A percentile compares a stretch with the other conserved stretches of the same genome.
These are phyloP conservation scores for Aquilaria agallochum DNA, from an alignment of 441 rosid species.

Conservation along the genomic window DNA sequence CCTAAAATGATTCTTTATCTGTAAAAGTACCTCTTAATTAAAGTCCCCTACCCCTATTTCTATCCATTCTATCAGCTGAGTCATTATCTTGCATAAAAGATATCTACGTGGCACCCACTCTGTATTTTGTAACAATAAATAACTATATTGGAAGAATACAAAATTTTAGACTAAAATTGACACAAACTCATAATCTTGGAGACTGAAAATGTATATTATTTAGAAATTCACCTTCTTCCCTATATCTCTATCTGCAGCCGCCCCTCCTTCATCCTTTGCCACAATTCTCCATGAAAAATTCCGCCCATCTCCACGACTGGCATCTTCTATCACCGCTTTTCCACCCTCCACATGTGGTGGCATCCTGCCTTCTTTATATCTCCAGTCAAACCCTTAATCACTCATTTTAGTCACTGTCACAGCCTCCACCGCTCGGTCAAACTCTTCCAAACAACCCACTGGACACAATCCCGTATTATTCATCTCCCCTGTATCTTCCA, in stretches of 20 bases:
- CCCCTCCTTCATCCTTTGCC: constrained; percentile 34
- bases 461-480: constrained; percentile 1
- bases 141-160: too few relatives aligned
- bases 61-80: too few relatives aligned
- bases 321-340: constrained; percentile 32
- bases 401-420: constrained; percentile 11
- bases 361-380: constrained; percentile 37
- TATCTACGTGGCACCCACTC: too few relatives aligned
- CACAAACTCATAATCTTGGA: too few relatives aligned
- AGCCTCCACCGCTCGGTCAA: constrained; percentile 29
- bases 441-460: constrained; percentile 15
- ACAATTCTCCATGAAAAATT: constrained; percentile 30
- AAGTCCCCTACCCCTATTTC: too few relatives aligned
- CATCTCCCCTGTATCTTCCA: background rate
- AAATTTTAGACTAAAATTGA: too few relatives aligned
- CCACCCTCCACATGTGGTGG: constrained; percentile 37
- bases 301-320: constrained; percentile 30
- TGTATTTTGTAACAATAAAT: too few relatives aligned
- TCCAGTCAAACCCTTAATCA: constrained; percentile 23
- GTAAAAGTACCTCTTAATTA: too few relatives aligned
- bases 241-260: constrained; percentile 25
- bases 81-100: too few relatives aligned
- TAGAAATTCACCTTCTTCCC: too few relatives aligned
- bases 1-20: too few relatives aligned
- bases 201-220: too few relatives aligned